Evolutionary conservation across 2,329 filamentous ascomycete genomes (phyloP).

Genomic region (Arachnomyces sp.): DNA sequence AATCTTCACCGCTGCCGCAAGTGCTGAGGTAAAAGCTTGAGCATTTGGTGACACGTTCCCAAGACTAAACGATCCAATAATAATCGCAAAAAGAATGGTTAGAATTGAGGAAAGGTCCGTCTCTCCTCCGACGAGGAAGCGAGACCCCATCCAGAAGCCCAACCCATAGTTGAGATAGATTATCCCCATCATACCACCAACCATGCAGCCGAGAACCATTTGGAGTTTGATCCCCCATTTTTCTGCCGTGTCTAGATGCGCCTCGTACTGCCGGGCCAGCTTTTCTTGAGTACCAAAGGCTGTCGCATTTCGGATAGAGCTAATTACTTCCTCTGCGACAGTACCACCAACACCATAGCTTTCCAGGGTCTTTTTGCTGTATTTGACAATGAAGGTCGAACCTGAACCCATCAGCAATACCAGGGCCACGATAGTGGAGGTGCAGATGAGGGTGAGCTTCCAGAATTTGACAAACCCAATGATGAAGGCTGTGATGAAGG

Average conservation of each 20-base stretch:
- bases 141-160: constrained; percentile 80
- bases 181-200: constrained; percentile 74
- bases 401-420: constrained; percentile 67
- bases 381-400: constrained; percentile 69
- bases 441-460: constrained; percentile 84
- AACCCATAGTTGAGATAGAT: constrained; percentile 83
- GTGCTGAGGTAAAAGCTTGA: constrained; percentile 75
- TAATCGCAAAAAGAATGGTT: constrained; percentile 80
- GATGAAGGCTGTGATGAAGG: constrained; percentile 80
- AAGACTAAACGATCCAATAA: constrained; percentile 87
- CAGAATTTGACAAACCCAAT: constrained; percentile 88
- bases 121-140: constrained; percentile 61
- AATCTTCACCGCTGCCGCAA: constrained; percentile 84
- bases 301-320: constrained; percentile 83
- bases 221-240: constrained; percentile 71
- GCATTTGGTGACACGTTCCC: constrained; percentile 80
- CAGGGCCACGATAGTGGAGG: constrained; percentile 73
- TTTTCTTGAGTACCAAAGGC: constrained; percentile 93
- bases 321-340: constrained; percentile 88
- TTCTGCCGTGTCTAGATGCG: constrained; percentile 65
- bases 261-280: constrained; percentile 77
- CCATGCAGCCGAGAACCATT: constrained; percentile 64
- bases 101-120: constrained; percentile 64
- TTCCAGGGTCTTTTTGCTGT: constrained; percentile 67
- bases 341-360: constrained; percentile 80